These are phyloP conservation scores for Xylaria sp. DNA, from an alignment of 2,329 filamentous ascomycete genomes.

Conservation along the genomic window DNA sequence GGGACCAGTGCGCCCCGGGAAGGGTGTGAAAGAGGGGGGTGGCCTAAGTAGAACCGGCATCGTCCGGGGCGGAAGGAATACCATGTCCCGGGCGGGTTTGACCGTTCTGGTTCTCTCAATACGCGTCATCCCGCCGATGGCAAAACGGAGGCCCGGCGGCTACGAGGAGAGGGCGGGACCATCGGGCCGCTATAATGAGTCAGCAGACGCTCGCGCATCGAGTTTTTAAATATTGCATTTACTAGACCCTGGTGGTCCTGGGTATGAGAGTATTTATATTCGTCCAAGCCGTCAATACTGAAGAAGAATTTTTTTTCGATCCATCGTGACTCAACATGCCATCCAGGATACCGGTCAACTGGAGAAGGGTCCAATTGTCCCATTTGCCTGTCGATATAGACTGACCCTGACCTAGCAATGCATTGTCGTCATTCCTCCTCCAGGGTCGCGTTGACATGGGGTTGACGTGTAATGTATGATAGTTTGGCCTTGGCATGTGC, in stretches of 20 bases:
- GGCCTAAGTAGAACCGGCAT: not conserved
- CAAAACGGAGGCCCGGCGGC: not conserved
- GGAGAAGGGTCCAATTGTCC: not conserved
- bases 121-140: not conserved
- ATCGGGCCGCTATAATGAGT: no score
- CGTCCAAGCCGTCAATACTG: conserved; percentile 33
- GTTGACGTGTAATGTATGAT: not conserved
- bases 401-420: no score
- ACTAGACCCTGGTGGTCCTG: not conserved
- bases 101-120: not conserved
- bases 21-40: no score
- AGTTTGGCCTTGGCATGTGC: not conserved
- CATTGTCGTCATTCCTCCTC: not conserved
- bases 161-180: no score
- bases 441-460: not conserved
- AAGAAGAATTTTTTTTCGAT: conserved; percentile 20
- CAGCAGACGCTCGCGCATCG: no score
- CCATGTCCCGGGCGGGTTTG: not conserved
- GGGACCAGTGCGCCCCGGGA: no score
- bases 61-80: not conserved
- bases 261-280: conserved; percentile 13
- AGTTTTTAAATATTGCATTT: not conserved
- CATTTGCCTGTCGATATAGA: no score
- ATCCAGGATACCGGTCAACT: not conserved
- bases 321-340: not conserved